Percentiles rank a stretch among this genome's conserved stretches.
These are phyloP conservation scores for Aspergillus uvarum DNA, from an alignment of 2,329 filamentous ascomycete genomes.

Conservation along the genomic window DNA sequence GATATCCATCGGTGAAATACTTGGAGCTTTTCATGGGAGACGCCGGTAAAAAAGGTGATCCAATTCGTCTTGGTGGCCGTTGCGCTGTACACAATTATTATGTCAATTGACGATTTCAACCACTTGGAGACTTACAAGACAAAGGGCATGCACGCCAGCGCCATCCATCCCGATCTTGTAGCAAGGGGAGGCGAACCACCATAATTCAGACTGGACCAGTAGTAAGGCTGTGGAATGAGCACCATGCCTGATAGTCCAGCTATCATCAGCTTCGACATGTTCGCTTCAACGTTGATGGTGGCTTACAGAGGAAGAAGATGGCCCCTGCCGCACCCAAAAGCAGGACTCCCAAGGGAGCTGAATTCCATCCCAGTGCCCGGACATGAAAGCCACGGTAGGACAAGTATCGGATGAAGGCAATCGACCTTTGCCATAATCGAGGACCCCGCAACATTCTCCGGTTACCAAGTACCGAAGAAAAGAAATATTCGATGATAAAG, in stretches of 20 bases:
- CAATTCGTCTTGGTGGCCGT: conserved; percentile 55
- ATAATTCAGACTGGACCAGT: conserved; percentile 49
- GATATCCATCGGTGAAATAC: conserved; percentile 53
- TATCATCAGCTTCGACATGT: background rate
- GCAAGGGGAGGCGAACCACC: conserved; percentile 52
- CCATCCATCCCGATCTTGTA: conserved; percentile 53
- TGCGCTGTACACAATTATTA: conserved; percentile 31
- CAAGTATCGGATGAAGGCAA: background rate
- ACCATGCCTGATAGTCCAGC: conserved; percentile 38
- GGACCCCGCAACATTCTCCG: background rate
- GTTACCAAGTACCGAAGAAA: background rate
- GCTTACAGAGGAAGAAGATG: conserved; percentile 47
- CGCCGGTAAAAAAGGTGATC: conserved; percentile 53
- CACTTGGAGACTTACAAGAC: conserved; percentile 36
- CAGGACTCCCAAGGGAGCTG: conserved; percentile 47
- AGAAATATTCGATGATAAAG: background rate
- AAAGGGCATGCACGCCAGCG: conserved; percentile 53
- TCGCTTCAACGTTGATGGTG: background rate
- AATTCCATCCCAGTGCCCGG: background rate
- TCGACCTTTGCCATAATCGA: background rate
- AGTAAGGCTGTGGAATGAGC: conserved; percentile 53
- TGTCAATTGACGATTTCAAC: background rate
- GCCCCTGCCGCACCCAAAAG: conserved; percentile 42
- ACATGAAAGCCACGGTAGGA: background rate
- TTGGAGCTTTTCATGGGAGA: conserved; percentile 58